A percentile compares a stretch with the other conserved stretches of the same genome.
These are phyloP conservation scores for Xylaria polymorpha DNA, from an alignment of 2,329 filamentous ascomycete genomes.

Conservation along the genomic window DNA sequence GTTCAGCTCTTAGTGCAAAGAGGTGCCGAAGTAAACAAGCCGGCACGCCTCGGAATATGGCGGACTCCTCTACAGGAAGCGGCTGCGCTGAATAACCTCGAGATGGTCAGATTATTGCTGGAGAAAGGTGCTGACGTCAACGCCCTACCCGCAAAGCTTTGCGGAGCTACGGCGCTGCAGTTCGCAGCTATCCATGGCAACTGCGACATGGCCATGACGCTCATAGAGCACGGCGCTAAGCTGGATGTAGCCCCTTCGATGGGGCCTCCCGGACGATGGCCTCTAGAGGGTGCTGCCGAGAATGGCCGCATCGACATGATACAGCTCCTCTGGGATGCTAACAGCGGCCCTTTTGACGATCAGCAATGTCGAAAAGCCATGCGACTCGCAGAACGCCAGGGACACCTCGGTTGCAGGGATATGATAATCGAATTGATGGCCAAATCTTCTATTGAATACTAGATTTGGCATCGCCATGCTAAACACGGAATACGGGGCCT, in stretches of 20 bases:
- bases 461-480: too few species aligned
- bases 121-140: slow-evolving; percentile 3
- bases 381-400: slow-evolving; percentile 5
- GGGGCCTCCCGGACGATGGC: slow-evolving; percentile 11
- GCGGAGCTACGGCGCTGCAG: slow-evolving; percentile 16
- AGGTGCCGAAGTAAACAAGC: slow-evolving; percentile 4
- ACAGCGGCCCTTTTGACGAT: not conserved
- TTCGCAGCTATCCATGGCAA: slow-evolving; percentile 23
- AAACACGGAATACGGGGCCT: too few species aligned
- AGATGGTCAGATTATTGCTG: slow-evolving; percentile 6
- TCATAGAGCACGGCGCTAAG: not conserved
- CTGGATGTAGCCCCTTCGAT: not conserved
- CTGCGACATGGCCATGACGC: not conserved
- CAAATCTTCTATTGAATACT: not conserved
- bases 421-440: slow-evolving; percentile 16
- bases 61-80: slow-evolving; percentile 15
- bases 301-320: slow-evolving; percentile 27
- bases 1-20: not conserved
- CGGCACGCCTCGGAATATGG: not conserved
- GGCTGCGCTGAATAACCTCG: slow-evolving; percentile 1
- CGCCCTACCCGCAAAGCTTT: not conserved
- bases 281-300: slow-evolving; percentile 22
- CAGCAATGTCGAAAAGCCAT: slow-evolving; percentile 14
- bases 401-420: slow-evolving; percentile 18
- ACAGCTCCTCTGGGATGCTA: slow-evolving; percentile 17